Evolutionary conservation across 148 eudicot species (phyloP).

Genomic region (Chenopodium formosanum): DNA sequence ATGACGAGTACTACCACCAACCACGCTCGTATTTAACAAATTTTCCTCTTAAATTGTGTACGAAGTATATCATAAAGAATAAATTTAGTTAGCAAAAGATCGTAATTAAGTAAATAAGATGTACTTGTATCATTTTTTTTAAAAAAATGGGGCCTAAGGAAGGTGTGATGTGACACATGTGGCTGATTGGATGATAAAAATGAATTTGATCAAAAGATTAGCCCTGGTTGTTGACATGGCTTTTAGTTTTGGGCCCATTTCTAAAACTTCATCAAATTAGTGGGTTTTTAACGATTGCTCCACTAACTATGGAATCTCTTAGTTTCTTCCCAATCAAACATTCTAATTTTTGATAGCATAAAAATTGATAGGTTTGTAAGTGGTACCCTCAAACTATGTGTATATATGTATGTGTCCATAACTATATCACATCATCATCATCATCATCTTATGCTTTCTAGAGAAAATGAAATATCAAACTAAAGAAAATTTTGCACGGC

Average conservation of each 20-base stretch:
- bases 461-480: neutral
- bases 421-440: neutral
- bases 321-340: constrained; percentile 21
- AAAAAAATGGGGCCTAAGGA: neutral
- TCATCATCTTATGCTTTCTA: neutral
- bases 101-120: too few relatives aligned
- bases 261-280: neutral
- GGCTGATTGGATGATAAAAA: neutral
- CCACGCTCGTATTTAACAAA: too few relatives aligned
- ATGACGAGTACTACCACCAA: too few relatives aligned
- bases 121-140: too few relatives aligned
- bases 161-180: constrained; percentile 24
- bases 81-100: too few relatives aligned
- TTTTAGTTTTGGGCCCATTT: constrained; percentile 5
- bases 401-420: neutral
- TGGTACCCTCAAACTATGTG: neutral
- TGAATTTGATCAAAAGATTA: neutral
- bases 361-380: neutral
- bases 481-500: neutral
- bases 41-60: too few relatives aligned
- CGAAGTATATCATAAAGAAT: too few relatives aligned
- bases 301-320: neutral
- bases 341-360: neutral
- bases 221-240: neutral
- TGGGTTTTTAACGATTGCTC: constrained; percentile 18